Percentiles rank a stretch among this genome's conserved stretches.
Evolutionary conservation across 306 rosid species (phyloP).

Genomic region (Casuarina equisetifolia): DNA sequence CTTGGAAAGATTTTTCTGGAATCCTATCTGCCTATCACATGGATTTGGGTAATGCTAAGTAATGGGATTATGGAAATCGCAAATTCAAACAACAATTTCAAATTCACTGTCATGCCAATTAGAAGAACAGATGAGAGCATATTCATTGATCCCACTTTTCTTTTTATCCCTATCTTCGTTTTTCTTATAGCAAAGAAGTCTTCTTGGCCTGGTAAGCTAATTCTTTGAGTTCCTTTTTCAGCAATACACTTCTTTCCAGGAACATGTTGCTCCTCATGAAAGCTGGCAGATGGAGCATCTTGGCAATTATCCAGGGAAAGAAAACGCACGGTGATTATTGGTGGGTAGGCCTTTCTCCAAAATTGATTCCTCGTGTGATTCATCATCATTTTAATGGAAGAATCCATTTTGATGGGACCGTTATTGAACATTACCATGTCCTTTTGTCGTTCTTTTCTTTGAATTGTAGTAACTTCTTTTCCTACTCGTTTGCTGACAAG

Average conservation of each 20-base stretch:
- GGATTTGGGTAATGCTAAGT: slow-evolving; percentile 21
- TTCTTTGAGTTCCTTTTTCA: slow-evolving; percentile 43
- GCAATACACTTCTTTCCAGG: slow-evolving; percentile 72
- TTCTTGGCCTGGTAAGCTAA: slow-evolving; percentile 9
- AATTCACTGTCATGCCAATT: not conserved
- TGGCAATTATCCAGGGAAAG: slow-evolving; percentile 57
- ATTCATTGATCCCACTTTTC: slow-evolving; percentile 9
- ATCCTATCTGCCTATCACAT: slow-evolving; percentile 6
- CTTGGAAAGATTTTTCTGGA: not conserved
- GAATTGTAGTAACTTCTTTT: slow-evolving; percentile 30
- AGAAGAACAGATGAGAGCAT: slow-evolving; percentile 12
- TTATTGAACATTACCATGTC: slow-evolving; percentile 41
- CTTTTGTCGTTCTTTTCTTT: slow-evolving; percentile 37
- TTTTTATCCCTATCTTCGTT: slow-evolving; percentile 5
- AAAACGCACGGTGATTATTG: slow-evolving; percentile 48
- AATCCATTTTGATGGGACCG: slow-evolving; percentile 46
- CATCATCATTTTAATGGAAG: slow-evolving; percentile 55
- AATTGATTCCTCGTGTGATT: slow-evolving; percentile 49
- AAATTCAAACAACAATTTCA: slow-evolving; percentile 6
- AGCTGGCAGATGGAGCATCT: slow-evolving; percentile 85
- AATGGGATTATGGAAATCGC: slow-evolving; percentile 7
- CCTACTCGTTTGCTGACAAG: slow-evolving; percentile 26
- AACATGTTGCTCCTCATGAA: slow-evolving; percentile 68
- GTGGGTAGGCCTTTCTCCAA: slow-evolving; percentile 33
- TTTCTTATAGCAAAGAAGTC: slow-evolving; percentile 11